These are phyloP conservation scores for Neonectria neomacrospora DNA, from an alignment of 2,329 filamentous ascomycete genomes.

Conservation along the genomic window DNA sequence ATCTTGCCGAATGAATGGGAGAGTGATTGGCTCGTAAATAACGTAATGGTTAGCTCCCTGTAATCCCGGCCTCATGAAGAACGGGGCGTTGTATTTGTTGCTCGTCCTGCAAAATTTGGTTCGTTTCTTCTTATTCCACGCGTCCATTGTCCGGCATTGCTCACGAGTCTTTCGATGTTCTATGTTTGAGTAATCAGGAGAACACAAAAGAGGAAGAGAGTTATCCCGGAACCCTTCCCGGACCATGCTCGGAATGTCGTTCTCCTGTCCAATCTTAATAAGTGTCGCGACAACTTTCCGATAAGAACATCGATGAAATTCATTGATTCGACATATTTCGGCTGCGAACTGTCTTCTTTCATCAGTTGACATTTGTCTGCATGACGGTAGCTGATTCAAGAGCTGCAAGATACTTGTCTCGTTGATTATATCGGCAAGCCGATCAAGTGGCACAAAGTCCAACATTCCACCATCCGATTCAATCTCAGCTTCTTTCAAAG, in stretches of 20 bases:
- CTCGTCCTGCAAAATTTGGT: neutral
- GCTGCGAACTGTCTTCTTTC: neutral
- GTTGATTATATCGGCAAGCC: neutral
- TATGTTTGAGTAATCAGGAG: accelerated
- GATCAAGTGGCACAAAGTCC: neutral
- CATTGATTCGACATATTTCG: too few species aligned
- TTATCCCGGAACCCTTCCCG: neutral
- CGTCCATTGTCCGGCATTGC: neutral
- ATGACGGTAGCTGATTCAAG: neutral
- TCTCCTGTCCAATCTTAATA: neutral
- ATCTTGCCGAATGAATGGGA: neutral
- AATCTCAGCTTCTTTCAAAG: neutral
- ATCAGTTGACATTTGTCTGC: neutral
- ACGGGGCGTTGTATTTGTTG: neutral
- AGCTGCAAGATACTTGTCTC: neutral
- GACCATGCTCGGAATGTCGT: neutral
- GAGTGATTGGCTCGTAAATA: neutral
- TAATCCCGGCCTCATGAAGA: neutral
- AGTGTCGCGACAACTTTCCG: neutral
- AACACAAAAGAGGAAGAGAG: neutral
- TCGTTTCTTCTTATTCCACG: neutral
- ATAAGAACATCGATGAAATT: neutral
- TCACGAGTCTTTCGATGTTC: neutral
- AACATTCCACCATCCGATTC: too few species aligned
- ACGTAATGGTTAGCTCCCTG: neutral